A percentile compares a stretch with the other conserved stretches of the same genome.
These are phyloP conservation scores for Cladosporium sp. DNA, from an alignment of 2,329 filamentous ascomycete species.

Conservation along the genomic window DNA sequence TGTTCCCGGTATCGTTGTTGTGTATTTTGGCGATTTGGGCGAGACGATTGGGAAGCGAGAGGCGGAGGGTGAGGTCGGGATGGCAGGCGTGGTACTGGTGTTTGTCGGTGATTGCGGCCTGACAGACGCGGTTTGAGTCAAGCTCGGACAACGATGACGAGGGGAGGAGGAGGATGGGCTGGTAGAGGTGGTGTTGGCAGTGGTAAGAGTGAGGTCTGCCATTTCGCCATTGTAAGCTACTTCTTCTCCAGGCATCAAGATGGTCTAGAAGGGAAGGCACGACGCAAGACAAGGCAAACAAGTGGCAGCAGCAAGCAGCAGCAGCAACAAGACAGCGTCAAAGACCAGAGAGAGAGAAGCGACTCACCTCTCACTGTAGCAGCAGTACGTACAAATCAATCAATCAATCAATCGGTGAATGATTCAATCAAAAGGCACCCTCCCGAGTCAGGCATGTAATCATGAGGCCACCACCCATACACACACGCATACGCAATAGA, in stretches of 20 bases:
- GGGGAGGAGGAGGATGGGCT: background rate
- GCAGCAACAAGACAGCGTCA: background rate
- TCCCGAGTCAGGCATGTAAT: background rate
- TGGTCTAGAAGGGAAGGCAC: background rate
- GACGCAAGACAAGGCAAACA: background rate
- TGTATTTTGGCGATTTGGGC: background rate
- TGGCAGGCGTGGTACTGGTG: background rate
- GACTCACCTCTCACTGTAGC: background rate
- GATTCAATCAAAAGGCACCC: background rate
- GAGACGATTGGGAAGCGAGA: background rate
- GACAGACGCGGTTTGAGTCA: background rate
- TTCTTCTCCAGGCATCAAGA: background rate
- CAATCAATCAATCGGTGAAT: background rate
- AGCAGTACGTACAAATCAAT: background rate
- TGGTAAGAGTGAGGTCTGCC: conserved; percentile 15
- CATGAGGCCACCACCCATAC: background rate
- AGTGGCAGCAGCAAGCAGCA: background rate
- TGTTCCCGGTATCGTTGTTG: background rate
- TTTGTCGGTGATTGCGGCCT: background rate
- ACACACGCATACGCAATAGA: background rate
- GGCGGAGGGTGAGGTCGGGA: background rate
- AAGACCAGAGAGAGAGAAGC: background rate
- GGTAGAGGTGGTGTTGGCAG: background rate
- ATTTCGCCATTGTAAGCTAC: conserved; percentile 9
- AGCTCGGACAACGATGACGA: conserved; percentile 3